Conservation (phyloP, 1,284 basidiomycete genomes). For the Rhodotorula sp. region DNA sequence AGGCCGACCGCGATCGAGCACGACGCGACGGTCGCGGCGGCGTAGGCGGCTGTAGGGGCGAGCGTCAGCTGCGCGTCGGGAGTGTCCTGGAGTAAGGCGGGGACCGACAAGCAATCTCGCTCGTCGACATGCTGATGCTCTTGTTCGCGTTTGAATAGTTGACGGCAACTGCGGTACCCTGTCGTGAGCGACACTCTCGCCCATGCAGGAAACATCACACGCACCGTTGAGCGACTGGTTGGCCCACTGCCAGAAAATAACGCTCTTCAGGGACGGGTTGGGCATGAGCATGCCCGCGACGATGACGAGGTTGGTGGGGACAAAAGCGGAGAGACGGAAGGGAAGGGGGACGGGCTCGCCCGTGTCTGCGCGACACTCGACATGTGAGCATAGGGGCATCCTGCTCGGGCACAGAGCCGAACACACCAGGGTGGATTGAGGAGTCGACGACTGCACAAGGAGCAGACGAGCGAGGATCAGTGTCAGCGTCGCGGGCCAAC, state of each 20-base stretch:
- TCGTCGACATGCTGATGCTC: slow-evolving; percentile 41
- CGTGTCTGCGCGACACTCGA: slow-evolving; percentile 49
- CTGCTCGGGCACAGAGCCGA: too few species aligned
- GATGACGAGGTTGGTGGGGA: slow-evolving; percentile 58
- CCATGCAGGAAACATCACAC: neutral
- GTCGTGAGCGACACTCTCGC: too few species aligned
- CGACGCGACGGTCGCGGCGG: slow-evolving; percentile 56
- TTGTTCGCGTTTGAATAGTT: slow-evolving; percentile 48
- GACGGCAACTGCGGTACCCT: slow-evolving; percentile 37
- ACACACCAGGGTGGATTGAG: slow-evolving; percentile 44
- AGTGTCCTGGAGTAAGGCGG: neutral
- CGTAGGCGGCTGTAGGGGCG: slow-evolving; percentile 51
- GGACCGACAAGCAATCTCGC: slow-evolving; percentile 39
- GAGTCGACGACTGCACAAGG: slow-evolving; percentile 45
- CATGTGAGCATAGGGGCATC: too few species aligned
- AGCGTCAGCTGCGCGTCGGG: too few species aligned
- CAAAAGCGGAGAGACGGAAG: slow-evolving; percentile 58
- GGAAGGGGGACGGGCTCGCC: slow-evolving; percentile 56
- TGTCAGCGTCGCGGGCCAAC: too few species aligned
- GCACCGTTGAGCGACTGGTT: slow-evolving; percentile 57
- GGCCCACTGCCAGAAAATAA: slow-evolving; percentile 59
- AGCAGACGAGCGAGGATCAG: neutral
- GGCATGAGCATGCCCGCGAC: slow-evolving; percentile 50
- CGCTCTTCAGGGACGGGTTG: slow-evolving; percentile 41
- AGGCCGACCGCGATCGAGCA: slow-evolving; percentile 58